A percentile compares a stretch with the other conserved stretches of the same genome.
Evolutionary conservation across 257 asterid genomes (phyloP).

Genomic region (Catharanthus roseus): DNA sequence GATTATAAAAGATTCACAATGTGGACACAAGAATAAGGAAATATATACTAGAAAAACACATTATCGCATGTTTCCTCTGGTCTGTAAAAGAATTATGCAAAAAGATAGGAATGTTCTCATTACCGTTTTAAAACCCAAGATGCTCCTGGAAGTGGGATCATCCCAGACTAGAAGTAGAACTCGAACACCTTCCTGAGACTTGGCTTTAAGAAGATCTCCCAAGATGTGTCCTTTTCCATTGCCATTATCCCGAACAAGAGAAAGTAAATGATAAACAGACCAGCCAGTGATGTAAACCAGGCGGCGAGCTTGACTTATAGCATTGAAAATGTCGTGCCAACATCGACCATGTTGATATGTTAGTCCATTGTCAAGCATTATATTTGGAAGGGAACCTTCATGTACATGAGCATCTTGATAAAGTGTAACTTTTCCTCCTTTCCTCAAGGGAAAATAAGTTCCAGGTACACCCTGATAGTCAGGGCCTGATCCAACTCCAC

Average conservation of each 20-base stretch:
- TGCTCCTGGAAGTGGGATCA: constrained; percentile 84
- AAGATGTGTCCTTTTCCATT: constrained; percentile 31
- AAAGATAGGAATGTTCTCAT: constrained; percentile 18
- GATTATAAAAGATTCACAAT: background rate
- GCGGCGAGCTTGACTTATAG: constrained; percentile 65
- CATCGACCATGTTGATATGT: constrained; percentile 50
- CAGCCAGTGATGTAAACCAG: constrained; percentile 84
- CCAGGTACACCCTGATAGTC: constrained; percentile 60
- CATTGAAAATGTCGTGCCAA: constrained; percentile 76
- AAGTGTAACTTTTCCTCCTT: constrained; percentile 62
- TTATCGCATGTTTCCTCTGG: background rate
- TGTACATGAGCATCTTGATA: constrained; percentile 87
- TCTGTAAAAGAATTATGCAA: background rate
- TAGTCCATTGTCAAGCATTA: constrained; percentile 42
- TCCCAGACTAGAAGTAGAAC: constrained; percentile 90
- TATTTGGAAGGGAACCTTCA: constrained; percentile 42
- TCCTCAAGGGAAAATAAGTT: constrained; percentile 72
- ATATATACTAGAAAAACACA: background rate
- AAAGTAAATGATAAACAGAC: constrained; percentile 78
- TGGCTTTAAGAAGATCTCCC: constrained; percentile 72
- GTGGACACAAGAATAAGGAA: background rate
- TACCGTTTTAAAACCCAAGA: constrained; percentile 84
- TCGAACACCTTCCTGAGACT: constrained; percentile 95
- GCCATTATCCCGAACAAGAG: constrained; percentile 66
- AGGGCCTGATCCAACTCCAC: constrained; percentile 70